phyloP scores from a whole-genome alignment of 1,284 basidiomycete species.

The Veloboletus limbatus region DNA sequence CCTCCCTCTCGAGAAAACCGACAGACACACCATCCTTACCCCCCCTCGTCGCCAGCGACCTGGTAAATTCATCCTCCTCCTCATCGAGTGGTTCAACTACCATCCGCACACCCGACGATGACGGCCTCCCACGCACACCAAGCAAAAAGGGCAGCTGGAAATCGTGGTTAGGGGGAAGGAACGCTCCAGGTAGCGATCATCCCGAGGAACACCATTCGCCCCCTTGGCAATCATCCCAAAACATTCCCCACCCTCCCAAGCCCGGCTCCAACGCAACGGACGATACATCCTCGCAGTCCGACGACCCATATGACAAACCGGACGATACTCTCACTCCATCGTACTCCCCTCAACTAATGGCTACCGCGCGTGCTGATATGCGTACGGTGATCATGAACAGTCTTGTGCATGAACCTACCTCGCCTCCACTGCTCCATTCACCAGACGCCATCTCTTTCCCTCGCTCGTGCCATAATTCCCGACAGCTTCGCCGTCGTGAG shows the following conservation, averaged over 20 bases:
- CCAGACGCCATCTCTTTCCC: conserved; percentile 52
- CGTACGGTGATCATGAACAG: conserved; percentile 40
- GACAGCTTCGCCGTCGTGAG: conserved; percentile 38
- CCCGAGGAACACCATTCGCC: conserved; percentile 16
- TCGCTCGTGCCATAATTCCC: conserved; percentile 52
- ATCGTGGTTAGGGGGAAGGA: conserved; percentile 48
- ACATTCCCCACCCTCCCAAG: conserved; percentile 13
- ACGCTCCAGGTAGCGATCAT: conserved; percentile 27
- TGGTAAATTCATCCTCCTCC: conserved; percentile 47
- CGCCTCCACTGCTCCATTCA: conserved; percentile 52
- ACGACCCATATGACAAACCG: conserved; percentile 29
- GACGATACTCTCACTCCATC: conserved; percentile 4
- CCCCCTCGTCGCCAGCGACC: conserved; percentile 24
- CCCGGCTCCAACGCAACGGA: conserved; percentile 23
- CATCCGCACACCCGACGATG: conserved; percentile 60
- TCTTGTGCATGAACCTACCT: conserved; percentile 39
- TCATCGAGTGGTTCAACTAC: conserved; percentile 60
- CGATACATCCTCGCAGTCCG: conserved; percentile 23
- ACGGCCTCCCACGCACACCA: conserved; percentile 40
- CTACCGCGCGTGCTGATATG: conserved; percentile 33
- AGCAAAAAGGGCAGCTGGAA: conserved; percentile 48
- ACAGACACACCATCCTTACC: conserved; percentile 14
- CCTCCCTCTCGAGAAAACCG: conserved; percentile 32
- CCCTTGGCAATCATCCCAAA: conserved; percentile 18
- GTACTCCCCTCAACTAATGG: conserved; percentile 15